Percentiles rank a stretch among this genome's conserved stretches.
Conservation (phyloP, 306 rosid species). For the Morella rubra region DNA sequence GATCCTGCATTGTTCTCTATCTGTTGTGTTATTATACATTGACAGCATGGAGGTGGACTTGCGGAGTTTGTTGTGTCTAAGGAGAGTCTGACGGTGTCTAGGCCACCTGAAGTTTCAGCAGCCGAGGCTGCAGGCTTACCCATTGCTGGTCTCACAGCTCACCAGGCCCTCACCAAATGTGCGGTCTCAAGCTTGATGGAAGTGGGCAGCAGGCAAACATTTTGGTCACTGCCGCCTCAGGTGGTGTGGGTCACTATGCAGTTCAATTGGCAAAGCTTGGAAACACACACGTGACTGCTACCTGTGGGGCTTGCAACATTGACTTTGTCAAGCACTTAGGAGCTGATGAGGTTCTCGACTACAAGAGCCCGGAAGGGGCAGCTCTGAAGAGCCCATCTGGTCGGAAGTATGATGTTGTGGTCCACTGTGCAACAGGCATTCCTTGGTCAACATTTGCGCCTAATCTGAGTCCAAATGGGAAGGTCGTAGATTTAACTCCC, state of each 20-base stretch:
- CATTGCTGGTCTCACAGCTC: conserved; percentile 73
- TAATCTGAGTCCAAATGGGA: conserved; percentile 53
- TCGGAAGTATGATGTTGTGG: conserved; percentile 58
- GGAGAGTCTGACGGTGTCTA: conserved; percentile 45
- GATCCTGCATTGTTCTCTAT: not conserved
- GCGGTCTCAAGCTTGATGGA: conserved; percentile 60
- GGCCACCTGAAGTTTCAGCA: conserved; percentile 59
- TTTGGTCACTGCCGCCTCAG: conserved; percentile 83
- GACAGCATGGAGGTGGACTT: conserved; percentile 72
- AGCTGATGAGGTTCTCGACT: conserved; percentile 80
- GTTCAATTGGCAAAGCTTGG: conserved; percentile 84
- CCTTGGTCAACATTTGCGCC: conserved; percentile 79
- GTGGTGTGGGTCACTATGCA: conserved; percentile 84
- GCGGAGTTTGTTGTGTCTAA: conserved; percentile 59
- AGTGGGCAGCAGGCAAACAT: conserved; percentile 47
- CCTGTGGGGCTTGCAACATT: conserved; percentile 77
- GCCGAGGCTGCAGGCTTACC: conserved; percentile 65
- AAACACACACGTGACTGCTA: conserved; percentile 75
- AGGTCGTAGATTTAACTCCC: conserved; percentile 62
- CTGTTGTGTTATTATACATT: not conserved
- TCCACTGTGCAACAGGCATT: conserved; percentile 55
- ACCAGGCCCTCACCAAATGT: conserved; percentile 50
- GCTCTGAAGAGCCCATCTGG: conserved; percentile 74
- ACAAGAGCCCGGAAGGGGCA: conserved; percentile 71
- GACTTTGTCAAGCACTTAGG: conserved; percentile 64